Percentiles rank a stretch among this genome's conserved stretches.
Conservation (phyloP, 306 rosid species). For the Lupinus albus region DNA sequence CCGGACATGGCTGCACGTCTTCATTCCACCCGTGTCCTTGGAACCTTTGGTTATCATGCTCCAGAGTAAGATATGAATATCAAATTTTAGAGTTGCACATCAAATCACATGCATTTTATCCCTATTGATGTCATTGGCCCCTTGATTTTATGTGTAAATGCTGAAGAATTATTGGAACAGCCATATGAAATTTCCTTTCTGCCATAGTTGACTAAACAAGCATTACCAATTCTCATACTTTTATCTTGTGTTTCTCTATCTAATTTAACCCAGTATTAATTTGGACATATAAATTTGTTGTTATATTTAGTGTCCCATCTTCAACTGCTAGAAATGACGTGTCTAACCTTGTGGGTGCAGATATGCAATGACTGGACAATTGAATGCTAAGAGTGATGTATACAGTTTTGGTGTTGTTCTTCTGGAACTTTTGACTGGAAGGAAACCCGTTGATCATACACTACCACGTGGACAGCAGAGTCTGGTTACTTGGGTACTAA, state of each 20-base stretch:
- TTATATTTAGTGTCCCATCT: background rate
- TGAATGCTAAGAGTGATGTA: slow-evolving; percentile 93
- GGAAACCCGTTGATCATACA: slow-evolving; percentile 95
- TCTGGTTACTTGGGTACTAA: slow-evolving; percentile 88
- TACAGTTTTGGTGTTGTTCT: slow-evolving; percentile 95
- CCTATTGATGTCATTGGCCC: slow-evolving; percentile 14
- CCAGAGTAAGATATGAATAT: slow-evolving; percentile 75
- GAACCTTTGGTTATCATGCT: slow-evolving; percentile 96
- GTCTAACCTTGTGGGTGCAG: slow-evolving; percentile 56
- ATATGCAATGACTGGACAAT: slow-evolving; percentile 94
- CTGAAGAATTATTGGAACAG: slow-evolving; percentile 28
- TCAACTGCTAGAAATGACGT: slow-evolving; percentile 16
- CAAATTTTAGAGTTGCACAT: slow-evolving; percentile 18
- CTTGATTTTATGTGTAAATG: slow-evolving; percentile 6
- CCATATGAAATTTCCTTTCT: slow-evolving; percentile 31
- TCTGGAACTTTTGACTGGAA: slow-evolving; percentile 89
- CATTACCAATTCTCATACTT: slow-evolving; percentile 1
- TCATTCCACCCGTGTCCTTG: slow-evolving; percentile 95
- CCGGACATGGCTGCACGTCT: slow-evolving; percentile 99
- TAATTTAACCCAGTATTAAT: slow-evolving; percentile 13
- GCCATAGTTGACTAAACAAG: slow-evolving; percentile 20
- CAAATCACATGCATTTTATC: slow-evolving; percentile 19
- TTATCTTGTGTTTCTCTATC: slow-evolving; percentile 29
- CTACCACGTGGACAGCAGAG: slow-evolving; percentile 94
- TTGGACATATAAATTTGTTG: slow-evolving; percentile 4